Conservation (phyloP, 176 grass and related monocot genomes). For the Musa acuminata region DNA sequence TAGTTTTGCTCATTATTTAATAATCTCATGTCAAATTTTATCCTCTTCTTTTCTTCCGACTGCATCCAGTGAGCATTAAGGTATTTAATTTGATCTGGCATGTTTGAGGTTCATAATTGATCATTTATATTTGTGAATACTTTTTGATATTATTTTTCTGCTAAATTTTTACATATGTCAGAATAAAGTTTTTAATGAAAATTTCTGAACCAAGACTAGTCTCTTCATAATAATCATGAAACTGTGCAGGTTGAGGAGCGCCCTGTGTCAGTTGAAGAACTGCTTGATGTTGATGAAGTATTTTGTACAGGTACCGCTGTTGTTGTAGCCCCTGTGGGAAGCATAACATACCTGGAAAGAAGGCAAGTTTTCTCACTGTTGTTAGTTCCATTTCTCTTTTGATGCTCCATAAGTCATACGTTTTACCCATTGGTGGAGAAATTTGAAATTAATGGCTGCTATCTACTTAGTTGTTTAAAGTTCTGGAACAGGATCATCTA, state of each 20-base stretch:
- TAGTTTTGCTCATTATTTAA: conserved; percentile 14
- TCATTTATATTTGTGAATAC: neutral
- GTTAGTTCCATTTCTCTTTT: too few relatives aligned
- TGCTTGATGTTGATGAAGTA: conserved; percentile 81
- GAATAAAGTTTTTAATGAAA: neutral
- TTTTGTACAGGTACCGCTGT: conserved; percentile 91
- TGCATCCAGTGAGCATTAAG: too few relatives aligned
- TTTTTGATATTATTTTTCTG: neutral
- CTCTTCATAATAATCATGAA: neutral
- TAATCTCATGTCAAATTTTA: neutral
- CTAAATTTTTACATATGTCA: neutral
- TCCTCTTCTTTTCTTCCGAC: neutral
- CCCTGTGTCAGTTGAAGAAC: conserved; percentile 61
- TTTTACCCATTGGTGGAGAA: too few relatives aligned
- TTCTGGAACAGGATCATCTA: too few relatives aligned
- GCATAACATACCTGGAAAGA: conserved; percentile 75
- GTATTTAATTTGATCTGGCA: too few relatives aligned
- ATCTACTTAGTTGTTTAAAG: too few relatives aligned
- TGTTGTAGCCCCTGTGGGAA: conserved; percentile 76
- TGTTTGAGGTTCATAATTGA: neutral
- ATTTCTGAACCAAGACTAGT: too few relatives aligned
- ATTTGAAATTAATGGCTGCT: too few relatives aligned
- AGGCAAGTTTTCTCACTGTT: conserved; percentile 24
- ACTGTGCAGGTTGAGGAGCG: conserved; percentile 61
- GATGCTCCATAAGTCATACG: too few relatives aligned